Evolutionary conservation across 345 rosid genomes (phyloP).

Genomic region (Salix koriyanagi): DNA sequence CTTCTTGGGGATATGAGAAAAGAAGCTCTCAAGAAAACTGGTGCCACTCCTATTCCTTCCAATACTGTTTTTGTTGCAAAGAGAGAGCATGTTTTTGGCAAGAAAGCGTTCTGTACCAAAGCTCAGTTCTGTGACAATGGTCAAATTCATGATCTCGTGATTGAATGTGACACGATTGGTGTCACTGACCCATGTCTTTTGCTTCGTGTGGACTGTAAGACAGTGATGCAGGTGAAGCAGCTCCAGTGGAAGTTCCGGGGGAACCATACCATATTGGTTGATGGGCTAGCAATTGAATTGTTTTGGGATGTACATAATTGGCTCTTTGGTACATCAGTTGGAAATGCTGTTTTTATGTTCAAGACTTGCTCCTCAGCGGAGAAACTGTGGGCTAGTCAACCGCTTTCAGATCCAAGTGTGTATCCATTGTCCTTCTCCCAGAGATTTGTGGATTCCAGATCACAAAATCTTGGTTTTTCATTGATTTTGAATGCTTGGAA

Average conservation of each 20-base stretch:
- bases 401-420: constrained; percentile 43
- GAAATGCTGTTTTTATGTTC: constrained; percentile 92
- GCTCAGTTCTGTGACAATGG: constrained; percentile 69
- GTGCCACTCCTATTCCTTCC: constrained; percentile 36
- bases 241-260: constrained; percentile 88
- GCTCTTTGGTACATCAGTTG: constrained; percentile 68
- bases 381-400: constrained; percentile 60
- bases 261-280: constrained; percentile 67
- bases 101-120: constrained; percentile 59
- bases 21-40: constrained; percentile 77
- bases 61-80: constrained; percentile 56
- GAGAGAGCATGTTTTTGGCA: constrained; percentile 79
- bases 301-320: constrained; percentile 93
- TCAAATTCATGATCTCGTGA: constrained; percentile 56
- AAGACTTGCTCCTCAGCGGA: constrained; percentile 70
- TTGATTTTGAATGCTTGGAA: constrained; percentile 86
- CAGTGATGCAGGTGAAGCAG: constrained; percentile 71
- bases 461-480: constrained; percentile 68
- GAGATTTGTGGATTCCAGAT: constrained; percentile 55
- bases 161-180: constrained; percentile 61
- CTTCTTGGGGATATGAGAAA: constrained; percentile 89
- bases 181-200: constrained; percentile 60
- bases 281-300: constrained; percentile 71
- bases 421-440: constrained; percentile 58
- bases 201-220: constrained; percentile 70